These are phyloP conservation scores for Hamigera avellanea DNA, from an alignment of 495 filamentous ascomycete genomes.

Conservation along the genomic window DNA sequence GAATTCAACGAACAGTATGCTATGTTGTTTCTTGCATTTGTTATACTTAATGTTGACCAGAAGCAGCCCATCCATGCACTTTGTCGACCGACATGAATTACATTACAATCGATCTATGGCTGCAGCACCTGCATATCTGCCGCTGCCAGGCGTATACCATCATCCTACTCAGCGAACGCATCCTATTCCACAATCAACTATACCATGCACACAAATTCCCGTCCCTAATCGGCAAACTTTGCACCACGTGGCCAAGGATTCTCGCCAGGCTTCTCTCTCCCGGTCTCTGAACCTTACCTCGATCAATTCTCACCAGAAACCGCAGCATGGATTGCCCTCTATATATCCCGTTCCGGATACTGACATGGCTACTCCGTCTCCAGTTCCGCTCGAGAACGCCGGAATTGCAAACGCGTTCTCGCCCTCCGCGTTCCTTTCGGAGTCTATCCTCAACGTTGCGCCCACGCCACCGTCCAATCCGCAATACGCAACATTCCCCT, in stretches of 20 bases:
- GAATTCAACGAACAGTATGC: conserved; percentile 32
- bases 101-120: conserved; percentile 11
- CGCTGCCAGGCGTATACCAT: not conserved
- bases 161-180: conserved; percentile 5
- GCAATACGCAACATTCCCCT: conserved; percentile 35
- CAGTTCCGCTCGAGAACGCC: conserved; percentile 3
- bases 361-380: not conserved
- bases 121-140: conserved; percentile 7
- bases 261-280: no score
- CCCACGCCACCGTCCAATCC: conserved; percentile 25
- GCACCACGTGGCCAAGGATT: no score
- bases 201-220: no score
- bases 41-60: not conserved
- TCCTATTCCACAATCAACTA: not conserved
- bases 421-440: conserved; percentile 24
- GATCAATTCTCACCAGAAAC: no score
- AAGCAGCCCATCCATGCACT: conserved; percentile 1
- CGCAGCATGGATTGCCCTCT: not conserved
- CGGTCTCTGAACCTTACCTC: no score
- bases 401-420: conserved; percentile 18
- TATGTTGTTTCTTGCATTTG: conserved; percentile 6
- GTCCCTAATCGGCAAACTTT: no score
- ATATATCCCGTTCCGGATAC: not conserved
- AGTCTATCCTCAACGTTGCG: conserved; percentile 15
- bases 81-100: conserved; percentile 12